Base-by-base conservation (phyloP, 805 yeast genomes). In the Metschnikowia continentalis region DNA sequence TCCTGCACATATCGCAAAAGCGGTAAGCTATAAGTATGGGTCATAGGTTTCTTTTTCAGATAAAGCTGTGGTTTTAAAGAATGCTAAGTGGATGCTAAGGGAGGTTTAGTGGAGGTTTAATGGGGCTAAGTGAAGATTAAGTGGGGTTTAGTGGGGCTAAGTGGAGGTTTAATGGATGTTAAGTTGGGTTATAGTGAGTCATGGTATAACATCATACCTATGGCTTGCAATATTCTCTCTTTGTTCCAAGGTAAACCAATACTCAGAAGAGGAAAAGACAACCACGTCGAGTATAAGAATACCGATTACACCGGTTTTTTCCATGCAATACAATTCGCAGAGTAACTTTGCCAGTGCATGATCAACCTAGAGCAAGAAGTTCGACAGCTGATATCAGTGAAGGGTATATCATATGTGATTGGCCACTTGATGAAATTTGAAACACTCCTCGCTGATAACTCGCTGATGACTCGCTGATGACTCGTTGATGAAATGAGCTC, bases 241-340 rank as follows among this genome's bases (percentile, higher is more conserved):
- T 67, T 89, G 32, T 87, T 90, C 59, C 94, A 90, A 65, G 91
- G 96, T 3, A 76, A 82, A 43, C 88, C 94, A 1, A 83, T 87
- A 0, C 70, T 88, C 59, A 79, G 75, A 54, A 76, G 98, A 53
- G 96, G 89, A 61, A 81, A 82, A 3, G 74, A 78, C 4, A 84
- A 81, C 52, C 98, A 94, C 66, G 90, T 92, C 8, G 97, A 91
- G 63, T 94, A 87, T 63, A 98, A 92, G 63, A 84, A 83, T 42
- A 88, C 88, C 32, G 91, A 88, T 46, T 94, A 22, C 23, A 6
- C 5, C 23, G 5, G 1, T 22, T 22, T 22, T 3, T 22, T 22
- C 23, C 23, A 22, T 22, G 23, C 6, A 91, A 67, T 84, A 52
- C 85, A 86, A 52, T 77, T 82, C 56, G 76, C 80, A 0, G 86